phyloP scores from a whole-genome alignment of 2,329 filamentous ascomycete genomes.

The Pseudopithomyces maydicus region DNA sequence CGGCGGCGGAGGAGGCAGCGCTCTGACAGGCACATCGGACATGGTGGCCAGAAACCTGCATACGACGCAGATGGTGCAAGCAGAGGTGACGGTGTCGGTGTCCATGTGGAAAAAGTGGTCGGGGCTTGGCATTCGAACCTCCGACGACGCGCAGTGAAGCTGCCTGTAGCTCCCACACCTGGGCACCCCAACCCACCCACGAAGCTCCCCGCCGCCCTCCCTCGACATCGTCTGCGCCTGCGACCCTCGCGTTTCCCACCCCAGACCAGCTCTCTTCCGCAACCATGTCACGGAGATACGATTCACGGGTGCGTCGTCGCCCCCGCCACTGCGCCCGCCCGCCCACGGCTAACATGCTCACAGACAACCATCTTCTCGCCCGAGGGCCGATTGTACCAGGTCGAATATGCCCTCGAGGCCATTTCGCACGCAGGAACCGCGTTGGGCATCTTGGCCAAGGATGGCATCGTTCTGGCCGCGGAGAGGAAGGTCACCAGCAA shows the following conservation, averaged over 20 bases:
- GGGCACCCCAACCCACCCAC: conserved; percentile 26
- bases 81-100: not conserved
- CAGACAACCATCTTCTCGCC: conserved; percentile 99
- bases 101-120: conserved; percentile 32
- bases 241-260: conserved; percentile 1
- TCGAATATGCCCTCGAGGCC: conserved; percentile 98
- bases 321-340: conserved; percentile 7
- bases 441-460: conserved; percentile 93
- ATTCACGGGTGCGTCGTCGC: conserved; percentile 77
- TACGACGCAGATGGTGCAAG: not conserved
- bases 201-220: conserved; percentile 26
- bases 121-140: conserved; percentile 29
- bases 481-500: conserved; percentile 99
- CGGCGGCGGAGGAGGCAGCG: conserved; percentile 53
- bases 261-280: conserved; percentile 13
- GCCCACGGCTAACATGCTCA: conserved; percentile 24
- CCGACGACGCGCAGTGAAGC: conserved; percentile 41
- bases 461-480: conserved; percentile 96
- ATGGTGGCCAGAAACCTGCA: conserved; percentile 15
- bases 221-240: conserved; percentile 12
- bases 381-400: conserved; percentile 96
- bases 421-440: conserved; percentile 98
- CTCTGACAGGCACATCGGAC: conserved; percentile 36
- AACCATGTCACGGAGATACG: conserved; percentile 93
- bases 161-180: conserved; percentile 46